Conservation (phyloP, 139 green algal genomes). For the Tetratostichococcus sp. region DNA sequence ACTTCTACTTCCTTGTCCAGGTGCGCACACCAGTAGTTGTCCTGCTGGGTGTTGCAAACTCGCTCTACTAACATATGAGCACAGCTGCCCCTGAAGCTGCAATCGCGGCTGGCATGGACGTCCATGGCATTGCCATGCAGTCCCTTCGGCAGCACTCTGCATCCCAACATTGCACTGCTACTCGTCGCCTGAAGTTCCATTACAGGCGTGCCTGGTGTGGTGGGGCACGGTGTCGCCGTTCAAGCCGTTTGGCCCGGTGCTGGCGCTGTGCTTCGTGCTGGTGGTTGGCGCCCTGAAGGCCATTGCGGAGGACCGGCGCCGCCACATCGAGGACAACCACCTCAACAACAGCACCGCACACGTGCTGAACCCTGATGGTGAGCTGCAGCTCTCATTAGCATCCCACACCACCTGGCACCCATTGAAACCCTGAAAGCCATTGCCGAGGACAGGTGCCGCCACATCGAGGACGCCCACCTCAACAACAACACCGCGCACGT, state of each 20-base stretch:
- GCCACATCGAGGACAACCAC: conserved; percentile 47
- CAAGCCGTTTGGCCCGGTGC: conserved; percentile 38
- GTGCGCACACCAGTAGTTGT: neutral
- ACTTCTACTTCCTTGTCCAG: conserved; percentile 80
- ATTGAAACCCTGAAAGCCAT: neutral
- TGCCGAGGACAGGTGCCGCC: neutral
- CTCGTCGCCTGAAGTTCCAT: no score
- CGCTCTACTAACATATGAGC: no score
- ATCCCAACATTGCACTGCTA: no score
- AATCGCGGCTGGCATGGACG: no score
- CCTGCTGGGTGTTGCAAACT: neutral
- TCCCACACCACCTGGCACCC: neutral
- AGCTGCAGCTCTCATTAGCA: no score
- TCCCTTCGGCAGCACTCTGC: neutral
- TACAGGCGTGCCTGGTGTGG: conserved; percentile 47
- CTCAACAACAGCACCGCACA: conserved; percentile 59
- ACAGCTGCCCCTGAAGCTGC: no score
- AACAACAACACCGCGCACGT: conserved; percentile 55
- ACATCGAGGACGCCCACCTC: conserved; percentile 47
- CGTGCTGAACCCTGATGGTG: conserved; percentile 40
- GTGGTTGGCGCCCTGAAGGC: conserved; percentile 54
- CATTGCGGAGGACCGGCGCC: conserved; percentile 53
- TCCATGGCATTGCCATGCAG: no score
- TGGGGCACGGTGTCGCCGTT: conserved; percentile 53
- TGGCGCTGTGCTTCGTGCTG: conserved; percentile 59